Evolutionary conservation across 116 monocot species (phyloP), one percentile per base, ranked within the genome.

Genomic region (Papilionanthe hybrid): DNA sequence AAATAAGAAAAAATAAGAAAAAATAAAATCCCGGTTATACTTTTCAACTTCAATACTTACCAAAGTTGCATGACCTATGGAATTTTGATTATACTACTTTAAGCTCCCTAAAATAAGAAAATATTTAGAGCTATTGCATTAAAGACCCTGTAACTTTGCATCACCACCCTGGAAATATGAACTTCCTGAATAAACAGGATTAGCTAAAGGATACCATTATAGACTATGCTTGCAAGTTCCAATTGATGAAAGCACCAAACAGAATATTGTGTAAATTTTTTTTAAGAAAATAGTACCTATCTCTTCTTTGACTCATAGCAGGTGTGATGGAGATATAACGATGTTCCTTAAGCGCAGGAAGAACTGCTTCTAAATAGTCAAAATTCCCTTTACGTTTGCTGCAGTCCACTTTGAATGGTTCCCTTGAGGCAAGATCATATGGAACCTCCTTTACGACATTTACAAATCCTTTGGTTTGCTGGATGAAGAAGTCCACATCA

Each of bases 231-330:
- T 65, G 65, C 65, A 65, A 28, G 9, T 27, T 65, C 27, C 27
- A 65, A 12, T 11, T 65, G 11, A 2, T 65, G 37, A 69, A 69
- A 37, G 32, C 69, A 69, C 17, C 69, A 73, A 73, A n/a, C 0
- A 73, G 4, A 9, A 73, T 44, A 7, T 73, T 43, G 44, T 43
- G 73, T 43, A 37, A 9, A 71, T 37, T 71, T 37, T 17, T 37
- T 37, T 17, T 37, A 71, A 6, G 10, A 73, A 73, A 43, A 71
- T 0, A 4, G 73, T 89, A 97, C 97, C 94, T 97, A 72, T 97
- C 94, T 90, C 91, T 92, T 81, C 97, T 89, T 81, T 97, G 97
- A 84, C 92, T 89, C 94, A 94, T 91, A 63, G 97, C 91, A 17
- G 97, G 97, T 37, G 94, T 89, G 56, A 94, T 86, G 15, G 97